phyloP scores from a whole-genome alignment of 257 asterid species.

The Verbena officinalis region DNA sequence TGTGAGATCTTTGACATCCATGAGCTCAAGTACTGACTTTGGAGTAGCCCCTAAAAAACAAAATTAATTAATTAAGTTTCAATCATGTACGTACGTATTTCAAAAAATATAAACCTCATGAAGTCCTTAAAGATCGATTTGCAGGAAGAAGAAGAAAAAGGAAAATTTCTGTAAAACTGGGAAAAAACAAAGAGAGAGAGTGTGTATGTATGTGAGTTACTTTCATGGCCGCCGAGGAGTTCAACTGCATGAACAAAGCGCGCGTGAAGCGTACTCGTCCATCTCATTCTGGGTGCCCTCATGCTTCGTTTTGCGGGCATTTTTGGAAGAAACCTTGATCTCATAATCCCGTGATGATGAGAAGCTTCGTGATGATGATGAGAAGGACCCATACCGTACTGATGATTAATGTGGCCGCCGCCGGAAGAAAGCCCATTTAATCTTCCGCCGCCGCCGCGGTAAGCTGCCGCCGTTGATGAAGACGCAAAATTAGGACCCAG shows the following conservation, averaged over 20 bases:
- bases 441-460: conserved; percentile 26
- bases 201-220: conserved; percentile 39
- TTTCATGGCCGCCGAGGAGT: conserved; percentile 98
- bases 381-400: conserved; percentile 42
- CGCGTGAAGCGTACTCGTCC: conserved; percentile 91
- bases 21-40: conserved; percentile 87
- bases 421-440: conserved; percentile 26
- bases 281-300: conserved; percentile 95
- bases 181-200: not conserved
- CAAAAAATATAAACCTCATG: not conserved
- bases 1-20: conserved; percentile 96
- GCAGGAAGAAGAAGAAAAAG: too few species aligned
- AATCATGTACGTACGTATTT: too few species aligned
- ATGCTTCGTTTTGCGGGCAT: conserved; percentile 69
- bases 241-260: conserved; percentile 98
- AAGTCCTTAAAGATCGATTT: not conserved
- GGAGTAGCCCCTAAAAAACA: conserved; percentile 80
- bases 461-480: conserved; percentile 31
- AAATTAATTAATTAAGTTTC: not conserved
- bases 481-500: conserved; percentile 35
- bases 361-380: conserved; percentile 29
- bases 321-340: conserved; percentile 74
- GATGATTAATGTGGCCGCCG: conserved; percentile 14
- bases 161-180: not conserved
- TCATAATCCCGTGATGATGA: conserved; percentile 62